Percentiles rank a stretch among this genome's conserved stretches.
Evolutionary conservation across 495 filamentous ascomycete species (phyloP).

Genomic region (Neurospora hispaniola): DNA sequence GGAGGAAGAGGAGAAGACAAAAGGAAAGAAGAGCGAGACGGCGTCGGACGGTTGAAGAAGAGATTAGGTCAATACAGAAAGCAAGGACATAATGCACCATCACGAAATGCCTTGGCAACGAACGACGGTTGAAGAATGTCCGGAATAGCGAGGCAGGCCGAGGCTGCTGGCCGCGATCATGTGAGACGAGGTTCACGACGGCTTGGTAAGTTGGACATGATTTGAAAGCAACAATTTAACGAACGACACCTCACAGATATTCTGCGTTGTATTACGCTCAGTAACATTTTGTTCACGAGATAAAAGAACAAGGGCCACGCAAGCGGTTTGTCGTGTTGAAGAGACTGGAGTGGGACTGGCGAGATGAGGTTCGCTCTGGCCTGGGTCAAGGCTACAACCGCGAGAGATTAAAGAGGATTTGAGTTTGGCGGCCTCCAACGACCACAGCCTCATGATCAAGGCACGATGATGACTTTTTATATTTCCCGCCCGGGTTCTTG

Average conservation of each 20-base stretch:
- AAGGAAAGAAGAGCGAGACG: slow-evolving; percentile 25
- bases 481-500: not conserved
- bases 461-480: not conserved
- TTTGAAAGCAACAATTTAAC: not conserved
- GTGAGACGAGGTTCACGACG: not conserved
- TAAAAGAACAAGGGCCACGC: not conserved
- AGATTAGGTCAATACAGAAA: not conserved
- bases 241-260: not conserved
- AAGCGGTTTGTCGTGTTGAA: not conserved
- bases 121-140: not conserved
- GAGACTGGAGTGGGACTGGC: not conserved
- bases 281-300: not conserved
- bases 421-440: not conserved
- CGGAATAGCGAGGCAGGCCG: not conserved
- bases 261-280: not conserved
- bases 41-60: slow-evolving; percentile 11
- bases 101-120: not conserved
- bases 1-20: slow-evolving; percentile 45
- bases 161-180: not conserved
- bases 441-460: not conserved
- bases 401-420: not conserved
- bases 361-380: not conserved
- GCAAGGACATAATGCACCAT: not conserved
- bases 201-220: not conserved
- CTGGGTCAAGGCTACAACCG: not conserved